Conservation (phyloP, 148 eudicot species). For the Amaranthus palmeri region DNA sequence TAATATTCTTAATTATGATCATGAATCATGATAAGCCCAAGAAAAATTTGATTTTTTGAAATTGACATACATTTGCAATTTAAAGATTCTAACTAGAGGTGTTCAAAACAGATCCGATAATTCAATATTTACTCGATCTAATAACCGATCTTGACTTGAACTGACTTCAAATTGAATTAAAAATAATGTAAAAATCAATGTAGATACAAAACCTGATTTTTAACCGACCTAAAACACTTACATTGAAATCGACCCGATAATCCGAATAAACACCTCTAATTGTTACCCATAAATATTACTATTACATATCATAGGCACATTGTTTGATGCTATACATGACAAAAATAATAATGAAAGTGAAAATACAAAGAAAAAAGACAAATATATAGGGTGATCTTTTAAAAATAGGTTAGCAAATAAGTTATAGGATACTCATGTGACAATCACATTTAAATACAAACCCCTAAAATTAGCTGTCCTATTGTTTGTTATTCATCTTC, state of each 20-base stretch:
- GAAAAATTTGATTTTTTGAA: background rate
- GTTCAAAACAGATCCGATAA: too few species aligned
- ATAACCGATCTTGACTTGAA: too few species aligned
- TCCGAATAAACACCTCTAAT: too few species aligned
- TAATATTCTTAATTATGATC: too few species aligned
- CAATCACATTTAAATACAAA: slow-evolving; percentile 13
- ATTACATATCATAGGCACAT: slow-evolving; percentile 1
- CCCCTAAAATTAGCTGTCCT: slow-evolving; percentile 10
- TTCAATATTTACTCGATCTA: too few species aligned
- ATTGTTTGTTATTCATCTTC: slow-evolving; percentile 7
- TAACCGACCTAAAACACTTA: too few species aligned
- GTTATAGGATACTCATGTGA: slow-evolving; percentile 8
- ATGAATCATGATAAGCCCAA: slow-evolving; percentile 6
- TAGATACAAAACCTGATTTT: too few species aligned
- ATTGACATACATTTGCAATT: background rate
- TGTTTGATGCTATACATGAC: background rate
- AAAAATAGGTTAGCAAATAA: background rate
- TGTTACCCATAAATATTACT: too few species aligned
- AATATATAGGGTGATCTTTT: slow-evolving; percentile 18
- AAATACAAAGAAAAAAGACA: slow-evolving; percentile 14
- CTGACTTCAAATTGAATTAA: too few species aligned
- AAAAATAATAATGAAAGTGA: background rate
- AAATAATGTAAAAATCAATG: too few species aligned
- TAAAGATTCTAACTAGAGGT: too few species aligned
- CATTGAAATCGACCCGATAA: too few species aligned